Conservation (phyloP, 495 filamentous ascomycete genomes). For the Achaetomiella virescens region DNA sequence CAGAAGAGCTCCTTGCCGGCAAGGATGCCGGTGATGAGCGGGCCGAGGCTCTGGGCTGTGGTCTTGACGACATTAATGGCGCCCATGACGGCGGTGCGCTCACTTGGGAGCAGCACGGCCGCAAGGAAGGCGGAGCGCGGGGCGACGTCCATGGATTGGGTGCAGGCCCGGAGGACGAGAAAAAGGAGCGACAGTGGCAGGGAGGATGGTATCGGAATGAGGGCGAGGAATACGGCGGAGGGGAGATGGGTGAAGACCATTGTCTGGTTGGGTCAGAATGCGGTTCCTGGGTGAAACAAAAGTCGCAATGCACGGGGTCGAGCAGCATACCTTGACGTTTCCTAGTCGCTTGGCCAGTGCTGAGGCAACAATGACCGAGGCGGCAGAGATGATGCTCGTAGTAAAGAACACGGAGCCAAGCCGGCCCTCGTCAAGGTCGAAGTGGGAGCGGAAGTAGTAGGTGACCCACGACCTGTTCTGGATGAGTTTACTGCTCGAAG, state of each 20-base stretch:
- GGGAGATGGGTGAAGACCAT: conserved; percentile 87
- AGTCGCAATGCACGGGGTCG: too few species aligned
- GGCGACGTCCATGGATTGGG: conserved; percentile 76
- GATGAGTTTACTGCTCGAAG: background rate
- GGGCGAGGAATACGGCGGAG: conserved; percentile 61
- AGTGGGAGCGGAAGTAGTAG: conserved; percentile 52
- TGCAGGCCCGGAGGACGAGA: conserved; percentile 61
- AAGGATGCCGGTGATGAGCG: conserved; percentile 63
- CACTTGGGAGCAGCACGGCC: conserved; percentile 59
- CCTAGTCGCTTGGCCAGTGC: conserved; percentile 72
- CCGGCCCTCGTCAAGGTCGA: background rate
- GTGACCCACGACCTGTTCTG: conserved; percentile 51
- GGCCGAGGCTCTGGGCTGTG: conserved; percentile 54
- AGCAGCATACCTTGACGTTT: background rate
- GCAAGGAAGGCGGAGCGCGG: conserved; percentile 76
- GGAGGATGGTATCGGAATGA: conserved; percentile 57
- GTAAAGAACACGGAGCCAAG: conserved; percentile 66
- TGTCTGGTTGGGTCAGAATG: conserved; percentile 60
- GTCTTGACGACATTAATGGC: conserved; percentile 64
- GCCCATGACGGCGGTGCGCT: conserved; percentile 75
- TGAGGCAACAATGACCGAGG: conserved; percentile 63
- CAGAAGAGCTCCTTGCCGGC: conserved; percentile 58
- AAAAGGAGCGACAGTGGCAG: conserved; percentile 55
- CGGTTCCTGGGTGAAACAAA: too few species aligned
- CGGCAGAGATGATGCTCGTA: conserved; percentile 58